These are phyloP conservation scores for Viridothelium virens DNA, from an alignment of 495 filamentous ascomycete genomes.

Conservation along the genomic window DNA sequence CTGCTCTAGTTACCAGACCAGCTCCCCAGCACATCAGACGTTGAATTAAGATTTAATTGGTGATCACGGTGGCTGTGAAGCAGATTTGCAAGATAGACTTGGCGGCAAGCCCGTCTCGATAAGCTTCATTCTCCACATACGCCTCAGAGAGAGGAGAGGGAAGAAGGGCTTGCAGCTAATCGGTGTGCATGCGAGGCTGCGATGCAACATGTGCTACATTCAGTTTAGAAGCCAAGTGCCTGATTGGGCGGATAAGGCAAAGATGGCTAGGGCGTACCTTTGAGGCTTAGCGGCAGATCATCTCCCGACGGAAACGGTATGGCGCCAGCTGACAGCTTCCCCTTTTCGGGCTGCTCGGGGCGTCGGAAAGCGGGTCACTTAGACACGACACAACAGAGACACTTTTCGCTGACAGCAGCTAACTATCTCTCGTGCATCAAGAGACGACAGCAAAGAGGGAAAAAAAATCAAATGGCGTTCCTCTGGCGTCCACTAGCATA, in stretches of 20 bases:
- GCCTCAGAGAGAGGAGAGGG: not conserved
- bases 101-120: not conserved
- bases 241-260: constrained; percentile 2
- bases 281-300: not conserved
- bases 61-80: not conserved
- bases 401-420: too few species aligned
- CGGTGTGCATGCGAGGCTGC: not conserved
- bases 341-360: not conserved
- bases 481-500: not conserved
- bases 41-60: constrained; percentile 10
- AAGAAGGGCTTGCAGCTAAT: not conserved
- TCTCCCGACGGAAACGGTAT: not conserved
- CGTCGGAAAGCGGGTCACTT: too few species aligned
- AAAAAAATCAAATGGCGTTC: not conserved
- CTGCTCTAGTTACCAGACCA: too few species aligned
- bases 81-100: not conserved
- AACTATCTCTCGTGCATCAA: too few species aligned
- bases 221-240: not conserved
- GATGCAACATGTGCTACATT: constrained; percentile 1
- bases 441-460: too few species aligned
- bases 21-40: not conserved
- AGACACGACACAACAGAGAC: too few species aligned
- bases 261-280: too few species aligned
- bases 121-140: not conserved
- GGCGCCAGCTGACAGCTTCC: not conserved